phyloP scores from a whole-genome alignment of 805 yeast species.

The Hanseniaspora thailandica region DNA sequence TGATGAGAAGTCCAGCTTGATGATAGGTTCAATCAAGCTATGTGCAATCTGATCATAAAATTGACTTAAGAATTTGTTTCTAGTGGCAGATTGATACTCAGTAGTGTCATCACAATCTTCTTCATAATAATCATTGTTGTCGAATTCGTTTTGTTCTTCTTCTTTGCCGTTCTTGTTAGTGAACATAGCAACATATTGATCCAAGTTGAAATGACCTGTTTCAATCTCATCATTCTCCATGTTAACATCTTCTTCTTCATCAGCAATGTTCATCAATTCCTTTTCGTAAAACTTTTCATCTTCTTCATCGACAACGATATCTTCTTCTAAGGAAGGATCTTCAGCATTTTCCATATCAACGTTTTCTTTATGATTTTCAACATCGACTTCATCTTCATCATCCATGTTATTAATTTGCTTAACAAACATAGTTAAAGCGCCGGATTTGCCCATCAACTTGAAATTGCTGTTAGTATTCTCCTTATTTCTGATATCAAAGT shows the following conservation, averaged over 20 bases:
- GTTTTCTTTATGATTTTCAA: neutral
- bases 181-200: slow-evolving; percentile 8
- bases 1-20: neutral
- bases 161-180: neutral
- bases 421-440: slow-evolving; percentile 11
- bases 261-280: slow-evolving; percentile 4
- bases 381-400: neutral
- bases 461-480: neutral
- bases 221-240: slow-evolving; percentile 1
- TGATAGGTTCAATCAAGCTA: neutral
- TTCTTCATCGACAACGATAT: slow-evolving; percentile 10
- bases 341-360: neutral
- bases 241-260: slow-evolving; percentile 6
- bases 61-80: neutral
- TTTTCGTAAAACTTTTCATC: slow-evolving; percentile 12
- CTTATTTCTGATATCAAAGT: neutral
- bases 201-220: neutral
- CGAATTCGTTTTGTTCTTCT: neutral
- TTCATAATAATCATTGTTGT: neutral
- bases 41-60: slow-evolving; percentile 4
- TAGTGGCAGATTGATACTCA: neutral
- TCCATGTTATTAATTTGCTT: slow-evolving; percentile 6
- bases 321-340: slow-evolving; percentile 1
- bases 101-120: neutral
- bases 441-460: slow-evolving; percentile 8